Evolutionary conservation across 257 asterid genomes (phyloP).

Genomic region (Solanum corneliomulleri): DNA sequence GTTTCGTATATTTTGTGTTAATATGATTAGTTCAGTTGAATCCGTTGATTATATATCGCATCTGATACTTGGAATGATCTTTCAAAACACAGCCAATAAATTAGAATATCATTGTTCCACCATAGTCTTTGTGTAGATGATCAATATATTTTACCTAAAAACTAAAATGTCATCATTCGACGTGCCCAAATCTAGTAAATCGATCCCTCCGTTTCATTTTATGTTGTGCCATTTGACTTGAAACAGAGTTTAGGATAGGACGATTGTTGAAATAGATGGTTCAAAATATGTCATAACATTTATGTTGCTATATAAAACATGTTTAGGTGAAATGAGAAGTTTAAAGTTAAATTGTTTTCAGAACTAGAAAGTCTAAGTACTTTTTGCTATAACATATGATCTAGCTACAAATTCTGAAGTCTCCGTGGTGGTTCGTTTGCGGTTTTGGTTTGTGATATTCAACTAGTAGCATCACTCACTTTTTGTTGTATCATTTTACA

Average conservation of each 20-base stretch:
- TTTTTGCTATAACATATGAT: background rate
- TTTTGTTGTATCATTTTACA: background rate
- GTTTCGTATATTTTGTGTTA: background rate
- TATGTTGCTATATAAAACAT: background rate
- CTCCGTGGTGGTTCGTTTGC: background rate
- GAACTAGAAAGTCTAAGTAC: background rate
- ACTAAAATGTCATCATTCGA: background rate
- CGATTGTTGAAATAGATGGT: background rate
- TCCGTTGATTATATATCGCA: background rate
- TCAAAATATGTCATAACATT: background rate
- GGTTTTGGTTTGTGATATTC: background rate
- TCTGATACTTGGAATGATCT: background rate
- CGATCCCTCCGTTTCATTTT: background rate
- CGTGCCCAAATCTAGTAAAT: background rate
- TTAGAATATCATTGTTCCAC: no score
- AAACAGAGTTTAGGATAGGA: background rate
- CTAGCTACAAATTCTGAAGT: background rate
- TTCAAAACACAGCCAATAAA: background rate
- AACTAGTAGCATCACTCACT: background rate
- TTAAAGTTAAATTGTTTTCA: background rate
- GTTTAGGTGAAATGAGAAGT: background rate
- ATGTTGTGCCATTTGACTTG: background rate
- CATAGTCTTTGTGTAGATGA: no score
- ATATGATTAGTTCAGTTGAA: background rate
- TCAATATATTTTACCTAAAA: background rate